phyloP scores from a whole-genome alignment of 352 stramenopile species.

The Phytophthora pini region DNA sequence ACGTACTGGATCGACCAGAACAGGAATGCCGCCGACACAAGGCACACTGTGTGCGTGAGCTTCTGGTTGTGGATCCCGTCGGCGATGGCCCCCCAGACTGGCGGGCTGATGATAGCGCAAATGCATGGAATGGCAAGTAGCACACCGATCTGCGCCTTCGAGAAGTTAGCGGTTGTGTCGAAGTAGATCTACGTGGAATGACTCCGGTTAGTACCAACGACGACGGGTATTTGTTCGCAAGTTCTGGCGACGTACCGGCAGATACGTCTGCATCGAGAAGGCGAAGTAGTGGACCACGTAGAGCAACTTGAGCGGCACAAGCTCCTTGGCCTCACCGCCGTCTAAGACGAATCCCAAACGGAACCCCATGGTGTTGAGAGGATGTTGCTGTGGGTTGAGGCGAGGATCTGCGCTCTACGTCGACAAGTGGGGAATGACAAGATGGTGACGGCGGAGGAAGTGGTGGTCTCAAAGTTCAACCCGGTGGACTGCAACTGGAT shows the following conservation, averaged over 20 bases:
- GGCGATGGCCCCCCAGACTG: slow-evolving; percentile 50
- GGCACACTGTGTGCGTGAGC: slow-evolving; percentile 46
- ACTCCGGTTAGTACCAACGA: slow-evolving; percentile 9
- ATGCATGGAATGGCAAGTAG: slow-evolving; percentile 52
- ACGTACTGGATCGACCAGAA: slow-evolving; percentile 58
- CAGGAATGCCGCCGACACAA: slow-evolving; percentile 49
- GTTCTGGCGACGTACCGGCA: slow-evolving; percentile 44
- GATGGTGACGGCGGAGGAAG: neutral
- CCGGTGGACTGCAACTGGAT: slow-evolving; percentile 8
- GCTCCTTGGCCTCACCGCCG: slow-evolving; percentile 59
- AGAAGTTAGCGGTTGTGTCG: slow-evolving; percentile 57
- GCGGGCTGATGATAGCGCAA: slow-evolving; percentile 47
- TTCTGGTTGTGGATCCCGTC: slow-evolving; percentile 54
- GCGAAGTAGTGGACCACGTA: slow-evolving; percentile 72
- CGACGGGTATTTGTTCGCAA: neutral
- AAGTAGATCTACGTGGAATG: slow-evolving; percentile 57
- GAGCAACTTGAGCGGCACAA: slow-evolving; percentile 75
- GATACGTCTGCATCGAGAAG: slow-evolving; percentile 73
- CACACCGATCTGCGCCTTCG: slow-evolving; percentile 60
- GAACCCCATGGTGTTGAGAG: slow-evolving; percentile 29
- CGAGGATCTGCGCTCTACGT: slow-evolving; percentile 12
- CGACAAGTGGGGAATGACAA: slow-evolving; percentile 28
- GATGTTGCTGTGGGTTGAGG: neutral
- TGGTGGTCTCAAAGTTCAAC: slow-evolving; percentile 12
- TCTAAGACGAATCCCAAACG: slow-evolving; percentile 56